Base-by-base conservation (phyloP, 176 grass and related monocot species). In the Musa schizocarpa region DNA sequence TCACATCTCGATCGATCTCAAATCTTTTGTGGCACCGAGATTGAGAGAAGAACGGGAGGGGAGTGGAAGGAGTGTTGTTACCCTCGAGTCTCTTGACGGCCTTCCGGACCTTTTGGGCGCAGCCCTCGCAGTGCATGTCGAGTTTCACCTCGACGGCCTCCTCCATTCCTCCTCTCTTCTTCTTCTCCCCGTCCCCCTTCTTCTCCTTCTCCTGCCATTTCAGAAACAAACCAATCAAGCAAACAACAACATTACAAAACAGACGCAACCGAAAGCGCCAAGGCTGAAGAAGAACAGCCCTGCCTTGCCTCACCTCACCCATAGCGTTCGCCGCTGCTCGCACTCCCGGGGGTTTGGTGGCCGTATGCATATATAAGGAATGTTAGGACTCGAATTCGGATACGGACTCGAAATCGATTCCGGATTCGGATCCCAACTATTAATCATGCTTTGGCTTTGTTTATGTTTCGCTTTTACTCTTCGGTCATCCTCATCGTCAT, bases 101-200 rank as follows among this genome's bases (percentile, higher is more conserved):
- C 73, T 68, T 80, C 72, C 81, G 78, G 58, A 92, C 82, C 82
- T 92, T 92, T 71, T 48, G 65, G 24, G 90, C 86, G 84, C 90
- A 92, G 11, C 90, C 90, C 52, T 87, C 84, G 82, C 90, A 92
- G 77, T 92, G 90, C 90, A 92, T 80, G 53, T 92, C 90, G 43
- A 89, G 77, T 82, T 89, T 92, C 17, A 92, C 19, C 82, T 76
- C 89, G 79, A 92, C 82, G 69, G 83, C 81, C 73, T 68, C 81
- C 26, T 80, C 85, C 72, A 78, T 74, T 8, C 67, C 77, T 57
- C 53, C 77, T 24, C 56, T 57, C 61, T 63, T 62, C 20, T 63
- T 22, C 68, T 63, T 73, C 57, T 63, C 54, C 22, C 64, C 24
- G n/a, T 50, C 29, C 17, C 14, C 16, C 20, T 61, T 63, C 29